A percentile compares a stretch with the other conserved stretches of the same genome.
phyloP scores from a whole-genome alignment of 257 asterid genomes.

The Jacaranda copaia region DNA sequence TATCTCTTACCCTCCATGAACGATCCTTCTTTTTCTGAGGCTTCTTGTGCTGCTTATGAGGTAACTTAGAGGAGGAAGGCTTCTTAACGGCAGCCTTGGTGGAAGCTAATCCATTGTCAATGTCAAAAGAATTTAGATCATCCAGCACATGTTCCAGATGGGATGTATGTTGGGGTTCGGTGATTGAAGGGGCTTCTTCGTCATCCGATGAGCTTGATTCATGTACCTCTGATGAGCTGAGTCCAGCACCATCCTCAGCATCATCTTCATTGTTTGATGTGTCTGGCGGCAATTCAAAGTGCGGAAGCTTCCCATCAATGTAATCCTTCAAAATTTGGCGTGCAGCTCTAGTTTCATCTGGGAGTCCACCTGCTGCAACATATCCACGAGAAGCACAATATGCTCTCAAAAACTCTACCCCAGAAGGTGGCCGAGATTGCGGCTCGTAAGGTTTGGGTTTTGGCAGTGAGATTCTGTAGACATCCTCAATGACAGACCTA shows the following conservation, averaged over 20 bases:
- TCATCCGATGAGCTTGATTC: conserved; percentile 54
- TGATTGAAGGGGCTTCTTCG: conserved; percentile 38
- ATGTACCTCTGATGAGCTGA: conserved; percentile 39
- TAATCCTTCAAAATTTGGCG: conserved; percentile 90
- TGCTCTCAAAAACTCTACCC: conserved; percentile 74
- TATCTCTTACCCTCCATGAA: conserved; percentile 71
- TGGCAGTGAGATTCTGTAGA: conserved; percentile 80
- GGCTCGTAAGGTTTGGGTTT: conserved; percentile 86
- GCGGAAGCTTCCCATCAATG: conserved; percentile 94
- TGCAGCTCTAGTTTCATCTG: conserved; percentile 92
- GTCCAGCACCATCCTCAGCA: conserved; percentile 33
- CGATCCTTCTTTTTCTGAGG: conserved; percentile 88
- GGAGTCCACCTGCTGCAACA: conserved; percentile 89
- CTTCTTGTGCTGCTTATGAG: conserved; percentile 89
- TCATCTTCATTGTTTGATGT: conserved; percentile 41
- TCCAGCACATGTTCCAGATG: conserved; percentile 64
- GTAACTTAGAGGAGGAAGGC: conserved; percentile 48
- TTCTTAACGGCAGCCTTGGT: conserved; percentile 43
- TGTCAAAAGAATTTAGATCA: conserved; percentile 77
- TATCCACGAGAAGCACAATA: conserved; percentile 95
- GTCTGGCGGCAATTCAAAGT: conserved; percentile 80
- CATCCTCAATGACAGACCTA: conserved; percentile 65
- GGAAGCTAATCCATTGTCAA: conserved; percentile 68
- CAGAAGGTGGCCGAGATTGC: conserved; percentile 77
- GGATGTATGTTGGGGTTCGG: conserved; percentile 43